Conservation (phyloP, 345 rosid genomes). For the Hibiscus mutabilis region DNA sequence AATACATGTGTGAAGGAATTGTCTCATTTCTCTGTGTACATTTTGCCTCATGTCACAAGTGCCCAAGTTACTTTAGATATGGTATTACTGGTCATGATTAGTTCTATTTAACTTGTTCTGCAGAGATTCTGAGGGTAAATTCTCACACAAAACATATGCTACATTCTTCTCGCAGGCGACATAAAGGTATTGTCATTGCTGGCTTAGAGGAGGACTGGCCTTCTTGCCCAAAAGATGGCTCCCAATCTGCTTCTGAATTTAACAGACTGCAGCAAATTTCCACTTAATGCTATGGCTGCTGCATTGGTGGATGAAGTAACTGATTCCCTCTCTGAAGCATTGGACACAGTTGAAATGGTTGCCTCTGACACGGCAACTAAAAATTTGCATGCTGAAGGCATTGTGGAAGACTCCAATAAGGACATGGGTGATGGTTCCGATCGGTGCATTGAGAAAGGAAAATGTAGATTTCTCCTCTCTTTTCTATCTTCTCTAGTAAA, state of each 20-base stretch:
- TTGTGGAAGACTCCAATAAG: no score
- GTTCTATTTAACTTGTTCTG: not conserved
- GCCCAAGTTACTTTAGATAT: not conserved
- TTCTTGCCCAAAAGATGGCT: conserved; percentile 3
- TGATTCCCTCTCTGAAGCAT: conserved; percentile 50
- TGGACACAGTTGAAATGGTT: conserved; percentile 28
- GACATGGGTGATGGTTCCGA: no score
- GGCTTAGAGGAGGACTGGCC: conserved; percentile 15
- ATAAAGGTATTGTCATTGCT: conserved; percentile 13
- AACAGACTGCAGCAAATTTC: conserved; percentile 25
- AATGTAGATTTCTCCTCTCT: not conserved
- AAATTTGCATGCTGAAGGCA: no score
- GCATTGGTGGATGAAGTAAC: no score
- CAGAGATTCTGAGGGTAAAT: not conserved
- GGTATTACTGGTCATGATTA: not conserved
- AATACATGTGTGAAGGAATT: not conserved
- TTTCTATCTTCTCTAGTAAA: not conserved
- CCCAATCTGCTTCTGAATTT: conserved; percentile 24
- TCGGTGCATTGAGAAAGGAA: not conserved
- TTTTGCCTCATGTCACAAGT: not conserved
- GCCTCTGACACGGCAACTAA: conserved; percentile 8
- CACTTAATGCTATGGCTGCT: conserved; percentile 30
- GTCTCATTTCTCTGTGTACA: not conserved
- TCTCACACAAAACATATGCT: not conserved
- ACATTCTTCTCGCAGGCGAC: not conserved